phyloP scores from a whole-genome alignment of 2,329 filamentous ascomycete genomes.

The Nannizzia gypsea region DNA sequence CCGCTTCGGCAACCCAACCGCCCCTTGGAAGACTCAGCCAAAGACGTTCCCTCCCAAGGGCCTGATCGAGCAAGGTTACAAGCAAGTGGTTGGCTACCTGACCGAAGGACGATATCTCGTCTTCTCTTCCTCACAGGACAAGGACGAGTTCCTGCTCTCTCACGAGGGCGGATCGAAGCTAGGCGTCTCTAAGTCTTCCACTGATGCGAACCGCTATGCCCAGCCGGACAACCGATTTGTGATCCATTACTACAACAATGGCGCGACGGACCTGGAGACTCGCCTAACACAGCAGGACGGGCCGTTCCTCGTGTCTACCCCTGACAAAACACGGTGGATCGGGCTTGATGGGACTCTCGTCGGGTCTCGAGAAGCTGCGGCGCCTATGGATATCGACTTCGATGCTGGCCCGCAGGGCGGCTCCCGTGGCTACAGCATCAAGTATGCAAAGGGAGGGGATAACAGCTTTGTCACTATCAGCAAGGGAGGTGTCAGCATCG shows the following conservation, averaged over 20 bases:
- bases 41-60: conserved; percentile 25
- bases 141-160: conserved; percentile 5
- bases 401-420: background rate
- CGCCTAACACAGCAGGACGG: conserved; percentile 11
- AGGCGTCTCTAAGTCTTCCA: background rate
- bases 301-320: conserved; percentile 12
- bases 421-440: conserved; percentile 7
- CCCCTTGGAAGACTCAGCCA: conserved; percentile 38
- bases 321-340: conserved; percentile 10
- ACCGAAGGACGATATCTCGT: conserved; percentile 46
- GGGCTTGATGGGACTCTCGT: conserved; percentile 6
- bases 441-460: conserved; percentile 6
- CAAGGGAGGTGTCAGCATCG: conserved; percentile 6
- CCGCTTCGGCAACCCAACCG: conserved; percentile 30
- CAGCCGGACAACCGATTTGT: conserved; percentile 8
- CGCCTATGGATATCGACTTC: conserved; percentile 12
- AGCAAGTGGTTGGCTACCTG: conserved; percentile 40
- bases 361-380: conserved; percentile 4
- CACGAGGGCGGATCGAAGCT: background rate
- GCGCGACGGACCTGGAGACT: conserved; percentile 9
- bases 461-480: conserved; percentile 6
- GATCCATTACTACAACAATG: conserved; percentile 14
- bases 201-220: conserved; percentile 2
- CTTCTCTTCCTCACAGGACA: conserved; percentile 32
- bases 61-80: conserved; percentile 42